A percentile compares a stretch with the other conserved stretches of the same genome.
Conservation (phyloP, 2,329 filamentous ascomycete genomes). For the Colletotrichum agaves region DNA sequence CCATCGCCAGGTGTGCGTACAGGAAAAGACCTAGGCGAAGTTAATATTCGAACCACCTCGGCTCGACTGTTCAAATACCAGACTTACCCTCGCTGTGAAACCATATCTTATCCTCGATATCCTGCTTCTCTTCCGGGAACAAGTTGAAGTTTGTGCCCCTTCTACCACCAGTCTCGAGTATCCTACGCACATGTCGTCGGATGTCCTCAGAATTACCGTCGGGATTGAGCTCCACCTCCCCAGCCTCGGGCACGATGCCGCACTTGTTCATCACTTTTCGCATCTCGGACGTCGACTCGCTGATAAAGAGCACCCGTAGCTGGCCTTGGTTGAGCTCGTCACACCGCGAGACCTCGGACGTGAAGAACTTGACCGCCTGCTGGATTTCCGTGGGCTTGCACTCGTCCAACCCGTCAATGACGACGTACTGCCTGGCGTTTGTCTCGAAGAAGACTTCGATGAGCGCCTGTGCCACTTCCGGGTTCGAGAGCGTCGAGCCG, state of each 20-base stretch:
- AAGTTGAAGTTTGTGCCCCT: not conserved
- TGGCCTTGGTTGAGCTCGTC: constrained; percentile 41
- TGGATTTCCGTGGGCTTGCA: constrained; percentile 45
- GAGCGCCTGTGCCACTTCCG: constrained; percentile 42
- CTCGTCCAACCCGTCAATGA: constrained; percentile 59
- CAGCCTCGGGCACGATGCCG: constrained; percentile 39
- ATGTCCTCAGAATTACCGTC: constrained; percentile 30
- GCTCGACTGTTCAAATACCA: too few relatives aligned
- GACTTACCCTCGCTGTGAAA: constrained; percentile 29
- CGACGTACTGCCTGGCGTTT: constrained; percentile 46
- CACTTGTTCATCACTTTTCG: constrained; percentile 39
- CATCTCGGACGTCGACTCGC: constrained; percentile 45
- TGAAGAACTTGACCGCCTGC: constrained; percentile 44
- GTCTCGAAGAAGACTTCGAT: constrained; percentile 46
- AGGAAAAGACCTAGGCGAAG: constrained; percentile 51
- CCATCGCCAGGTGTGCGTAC: constrained; percentile 45
- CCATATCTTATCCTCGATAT: constrained; percentile 27
- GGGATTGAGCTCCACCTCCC: constrained; percentile 45
- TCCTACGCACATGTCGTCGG: constrained; percentile 16
- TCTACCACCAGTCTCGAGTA: not conserved
- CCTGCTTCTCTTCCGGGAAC: not conserved
- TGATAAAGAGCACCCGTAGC: constrained; percentile 47
- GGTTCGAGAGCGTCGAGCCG: constrained; percentile 42
- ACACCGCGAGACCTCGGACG: constrained; percentile 38
- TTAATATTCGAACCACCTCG: too few relatives aligned